Conservation (phyloP, 2,329 filamentous ascomycete genomes). For the Aspergillus sojae region DNA sequence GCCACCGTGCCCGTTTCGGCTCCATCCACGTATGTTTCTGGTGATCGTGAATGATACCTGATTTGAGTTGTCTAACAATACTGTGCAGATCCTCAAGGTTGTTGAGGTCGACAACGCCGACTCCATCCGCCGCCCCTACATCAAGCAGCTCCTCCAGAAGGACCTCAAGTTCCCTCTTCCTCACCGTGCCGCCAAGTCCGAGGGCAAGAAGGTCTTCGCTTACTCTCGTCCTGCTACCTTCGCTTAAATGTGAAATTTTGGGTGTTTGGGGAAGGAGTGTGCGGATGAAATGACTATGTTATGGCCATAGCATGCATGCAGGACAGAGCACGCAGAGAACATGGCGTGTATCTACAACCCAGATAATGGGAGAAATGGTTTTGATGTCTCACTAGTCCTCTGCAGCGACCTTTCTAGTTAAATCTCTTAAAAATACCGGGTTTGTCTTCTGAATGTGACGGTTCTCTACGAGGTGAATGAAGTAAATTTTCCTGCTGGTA, state of each 20-base stretch:
- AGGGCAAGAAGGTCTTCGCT: constrained; percentile 88
- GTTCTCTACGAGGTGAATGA: constrained; percentile 12
- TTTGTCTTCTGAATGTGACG: constrained; percentile 28
- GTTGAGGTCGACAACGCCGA: constrained; percentile 94
- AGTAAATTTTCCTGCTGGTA: neutral
- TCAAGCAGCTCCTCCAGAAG: constrained; percentile 97
- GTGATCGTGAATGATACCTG: neutral
- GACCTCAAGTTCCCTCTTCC: constrained; percentile 97
- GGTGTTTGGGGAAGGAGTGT: constrained; percentile 40
- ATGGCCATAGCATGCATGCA: constrained; percentile 47
- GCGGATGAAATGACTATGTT: constrained; percentile 45
- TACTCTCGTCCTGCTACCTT: constrained; percentile 94
- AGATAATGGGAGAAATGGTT: constrained; percentile 38
- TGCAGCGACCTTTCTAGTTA: constrained; percentile 44
- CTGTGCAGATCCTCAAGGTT: constrained; percentile 87
- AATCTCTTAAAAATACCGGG: constrained; percentile 43
- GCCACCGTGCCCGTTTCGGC: constrained; percentile 96
- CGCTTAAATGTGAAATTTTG: constrained; percentile 69
- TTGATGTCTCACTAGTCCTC: constrained; percentile 45
- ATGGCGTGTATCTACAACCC: constrained; percentile 40
- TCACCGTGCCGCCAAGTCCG: constrained; percentile 85
- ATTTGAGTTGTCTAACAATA: constrained; percentile 10
- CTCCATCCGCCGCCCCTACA: constrained; percentile 97
- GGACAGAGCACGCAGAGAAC: constrained; percentile 38
- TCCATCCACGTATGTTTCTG: constrained; percentile 85